Evolutionary conservation across 371 early-diverging fungal species (phyloP), one percentile per base, ranked within the genome.

Genomic region (Actinomortierella wolfii): DNA sequence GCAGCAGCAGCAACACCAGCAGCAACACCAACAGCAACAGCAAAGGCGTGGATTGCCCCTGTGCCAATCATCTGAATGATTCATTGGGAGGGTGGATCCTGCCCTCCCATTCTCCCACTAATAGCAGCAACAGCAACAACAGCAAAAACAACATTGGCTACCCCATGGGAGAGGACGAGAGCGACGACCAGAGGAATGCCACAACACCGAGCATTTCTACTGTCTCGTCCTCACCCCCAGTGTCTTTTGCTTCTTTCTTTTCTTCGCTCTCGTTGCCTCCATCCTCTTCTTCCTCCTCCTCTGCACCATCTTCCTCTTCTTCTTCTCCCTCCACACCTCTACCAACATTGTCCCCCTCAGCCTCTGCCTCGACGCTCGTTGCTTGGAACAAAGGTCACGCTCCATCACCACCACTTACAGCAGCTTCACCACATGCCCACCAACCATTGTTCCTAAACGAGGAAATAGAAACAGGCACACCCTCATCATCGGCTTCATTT

Each of bases 291-390:
- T 47, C 47, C 2, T 47, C 47, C 21, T 21, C 45, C 18, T 45
- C 47, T 20, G 44, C 46, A 5, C 59, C 54, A 0, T 53, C 67
- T 13, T 49, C 56, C 0, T 41, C 43, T 7, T 57, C 56, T 50
- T 60, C 56, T n/a, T 64, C 70, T 13, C 57, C 64, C 0, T 59
- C 60, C 24, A 40, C 52, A 42, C 59, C 68, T 26, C 48, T 63
- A 44, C 58, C 56, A 17, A 59, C 63, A 56, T 40, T 51, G 41
- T 59, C 64, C 6, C 61, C 64, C 18, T 42, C 56, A 14, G 23
- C 34, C 34, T 34, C 34, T 34, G 34, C 34, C 4, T 34, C 34
- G 34, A 34, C 34, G 34, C 34, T 34, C 34, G 4, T 11, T 34
- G 34, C 34, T 34, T 34, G 34, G 34, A 34, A 34, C 34, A 34